Base-by-base conservation (phyloP, 192 early-diverging fungal species). In the Phycomyces blakesleeanus region DNA sequence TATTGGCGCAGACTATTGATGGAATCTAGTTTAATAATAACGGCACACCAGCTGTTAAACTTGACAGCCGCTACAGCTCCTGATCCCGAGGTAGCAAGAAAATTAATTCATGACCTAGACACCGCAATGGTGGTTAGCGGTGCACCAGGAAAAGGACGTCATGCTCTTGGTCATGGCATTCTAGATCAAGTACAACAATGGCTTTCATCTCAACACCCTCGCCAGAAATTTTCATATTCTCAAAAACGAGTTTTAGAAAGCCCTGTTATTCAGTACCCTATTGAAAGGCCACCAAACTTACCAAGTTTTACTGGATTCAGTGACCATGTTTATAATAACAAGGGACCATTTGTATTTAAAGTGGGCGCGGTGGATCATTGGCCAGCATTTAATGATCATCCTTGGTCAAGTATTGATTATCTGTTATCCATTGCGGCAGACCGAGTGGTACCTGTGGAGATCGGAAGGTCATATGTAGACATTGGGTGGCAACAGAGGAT, bases 381-480 rank as follows among this genome's bases (percentile, higher is more conserved):
- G 91, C 91, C 89, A 0, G 87, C 89, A 8, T 67, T 83, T 18
- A 72, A 73, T 16, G 59, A 61, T 24, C 70, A 79, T 2, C 71
- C 78, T 2, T 93, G 92, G 91, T 59, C 74, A 2, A 75, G 89
- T 61, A 51, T 85, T 3, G 76, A 79, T 16, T 88, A 89, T 58
- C 59, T 93, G 12, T 73, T 77, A 4, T 42, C 52, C n/a, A 63
- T 76, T 0, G 85, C 85, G 11, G 89, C 85, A 15, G 77, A 88
- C 55, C 85, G 93, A 0, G 65, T 83, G 9, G 91, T 96, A 0
- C 92, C 94, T 5, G 80, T 96, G 1, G 94, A 96, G 61, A 61
- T 92, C 51, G 94, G 94, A 0, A 57, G 68, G 4, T 78, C 86
- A 22, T 96, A 96, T 67, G 93, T 89, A 2, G 88, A 93, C 25